A percentile compares a stretch with the other conserved stretches of the same genome.
These are phyloP conservation scores for Limnomonas spitsbergensis DNA, from an alignment of 139 green algal species.

Conservation along the genomic window DNA sequence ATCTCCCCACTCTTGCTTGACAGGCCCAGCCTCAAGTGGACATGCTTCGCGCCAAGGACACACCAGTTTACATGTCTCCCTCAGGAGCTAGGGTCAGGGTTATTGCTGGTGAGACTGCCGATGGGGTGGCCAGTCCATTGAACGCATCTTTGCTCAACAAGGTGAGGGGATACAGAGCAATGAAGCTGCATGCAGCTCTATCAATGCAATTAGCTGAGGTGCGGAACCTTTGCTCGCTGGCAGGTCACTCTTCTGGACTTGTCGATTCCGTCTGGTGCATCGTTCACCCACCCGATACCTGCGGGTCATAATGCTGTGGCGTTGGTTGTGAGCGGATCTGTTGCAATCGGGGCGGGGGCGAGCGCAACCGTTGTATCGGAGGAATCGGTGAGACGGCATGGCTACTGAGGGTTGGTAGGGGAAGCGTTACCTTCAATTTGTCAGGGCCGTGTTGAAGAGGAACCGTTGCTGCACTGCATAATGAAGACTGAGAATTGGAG, in stretches of 20 bases:
- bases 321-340: neutral
- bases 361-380: neutral
- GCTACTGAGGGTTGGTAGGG: neutral
- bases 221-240: neutral
- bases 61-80: neutral
- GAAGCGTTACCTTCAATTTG: neutral
- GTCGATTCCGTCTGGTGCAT: neutral
- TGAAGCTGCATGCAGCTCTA: neutral
- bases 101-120: neutral
- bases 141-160: neutral
- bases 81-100: neutral
- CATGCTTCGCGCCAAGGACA: neutral
- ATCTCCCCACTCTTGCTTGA: neutral
- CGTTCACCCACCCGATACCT: neutral
- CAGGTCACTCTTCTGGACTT: slow-evolving; percentile 3
- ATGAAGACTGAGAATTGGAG: too few species aligned
- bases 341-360: neutral
- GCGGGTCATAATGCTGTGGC: neutral
- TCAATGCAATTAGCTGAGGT: neutral
- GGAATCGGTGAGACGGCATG: neutral
- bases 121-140: neutral
- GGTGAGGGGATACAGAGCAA: neutral
- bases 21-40: neutral
- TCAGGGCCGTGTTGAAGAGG: neutral
- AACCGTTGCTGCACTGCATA: neutral